Evolutionary conservation across 345 rosid genomes (phyloP), one percentile per base, ranked within the genome.

Genomic region (Pistacia vera): DNA sequence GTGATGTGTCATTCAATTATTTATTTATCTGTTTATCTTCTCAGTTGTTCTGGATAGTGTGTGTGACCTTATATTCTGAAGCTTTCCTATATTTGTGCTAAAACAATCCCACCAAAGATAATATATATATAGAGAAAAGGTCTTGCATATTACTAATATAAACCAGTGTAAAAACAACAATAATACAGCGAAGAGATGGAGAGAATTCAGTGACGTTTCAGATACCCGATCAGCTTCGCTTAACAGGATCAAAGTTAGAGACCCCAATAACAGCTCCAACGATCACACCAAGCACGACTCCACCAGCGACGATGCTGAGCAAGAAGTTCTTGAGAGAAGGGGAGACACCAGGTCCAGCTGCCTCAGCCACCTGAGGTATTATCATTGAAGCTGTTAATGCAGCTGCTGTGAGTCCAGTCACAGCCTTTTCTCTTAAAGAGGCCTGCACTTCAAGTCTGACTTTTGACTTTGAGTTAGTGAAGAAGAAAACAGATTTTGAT

Each of bases 281-380:
- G 68, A 95, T 38, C 65, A 65, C 92, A 14, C 8, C 74, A 52
- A 88, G 87, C 67, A 95, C 93, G 17, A 86, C 82, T 5, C 97
- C 97, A 54, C 97, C 97, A 1, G 97, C 93, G 8, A 60, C 87
- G 74, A 92, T 90, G 83, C 98, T 94, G 70, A 91, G 92, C 93
- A 94, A 86, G 90, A 92, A 94, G 88, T 92, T 94, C 83, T 92
- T 90, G 80, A 92, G 97, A 25, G 98, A 94, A 35, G 97, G 97
- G 63, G 93, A 81, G 71, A 90, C 6, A 5, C 85, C 91, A 12
- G 88, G 0, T n/a, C 78, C 94, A 1, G 97, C 97, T 1, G 97
- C 97, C 78, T 89, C 91, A 16, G 97, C 98, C 9, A 89, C 87
- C 56, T 91, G 89, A 0, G 97, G 97, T 71, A 92, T 79, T 63